phyloP scores from a whole-genome alignment of 2,329 filamentous ascomycete species.

The Rhinocladiella mackenziei region DNA sequence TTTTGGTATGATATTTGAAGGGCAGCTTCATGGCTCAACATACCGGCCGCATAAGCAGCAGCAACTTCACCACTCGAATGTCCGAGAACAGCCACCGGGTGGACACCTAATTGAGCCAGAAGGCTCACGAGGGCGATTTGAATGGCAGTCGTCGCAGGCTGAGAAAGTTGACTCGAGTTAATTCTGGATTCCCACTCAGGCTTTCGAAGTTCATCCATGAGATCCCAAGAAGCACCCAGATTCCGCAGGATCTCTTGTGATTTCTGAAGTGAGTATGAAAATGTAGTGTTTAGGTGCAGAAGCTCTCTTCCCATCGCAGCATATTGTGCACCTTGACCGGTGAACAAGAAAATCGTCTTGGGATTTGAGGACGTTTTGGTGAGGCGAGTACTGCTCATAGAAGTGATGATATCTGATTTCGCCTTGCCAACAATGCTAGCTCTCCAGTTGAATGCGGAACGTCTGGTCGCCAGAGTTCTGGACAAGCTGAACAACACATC shows the following conservation, averaged over 20 bases:
- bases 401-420: neutral
- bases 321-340: constrained; percentile 39
- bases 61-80: neutral
- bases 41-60: neutral
- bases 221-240: neutral
- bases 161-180: neutral
- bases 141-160: neutral
- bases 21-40: neutral
- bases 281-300: constrained; percentile 11
- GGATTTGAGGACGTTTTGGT: constrained; percentile 1
- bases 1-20: neutral
- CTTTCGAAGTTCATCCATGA: neutral
- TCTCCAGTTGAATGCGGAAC: neutral
- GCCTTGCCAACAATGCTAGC: neutral
- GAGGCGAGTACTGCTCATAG: neutral
- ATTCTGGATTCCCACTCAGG: neutral
- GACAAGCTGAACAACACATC: neutral
- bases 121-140: neutral
- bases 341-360: constrained; percentile 33
- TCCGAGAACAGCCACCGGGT: neutral
- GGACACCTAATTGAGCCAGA: neutral
- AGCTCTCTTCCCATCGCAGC: constrained; percentile 34
- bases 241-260: neutral
- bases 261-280: neutral
- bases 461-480: neutral